Percentiles rank a stretch among this genome's conserved stretches.
Conservation (phyloP, 2,329 filamentous ascomycete species). For the Chalaropsis ovoidea region DNA sequence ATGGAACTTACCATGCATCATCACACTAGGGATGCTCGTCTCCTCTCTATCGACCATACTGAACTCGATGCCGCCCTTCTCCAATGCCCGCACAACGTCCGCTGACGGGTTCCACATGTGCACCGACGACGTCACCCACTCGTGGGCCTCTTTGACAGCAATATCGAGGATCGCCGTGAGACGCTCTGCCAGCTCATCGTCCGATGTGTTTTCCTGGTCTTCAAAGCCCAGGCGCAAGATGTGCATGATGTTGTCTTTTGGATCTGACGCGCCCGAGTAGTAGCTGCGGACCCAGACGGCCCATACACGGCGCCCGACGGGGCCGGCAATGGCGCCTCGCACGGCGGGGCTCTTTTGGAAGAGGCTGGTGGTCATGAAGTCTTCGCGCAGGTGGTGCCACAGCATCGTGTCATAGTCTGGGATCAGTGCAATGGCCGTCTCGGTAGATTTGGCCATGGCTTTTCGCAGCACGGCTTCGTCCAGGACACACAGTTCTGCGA, state of each 20-base stretch:
- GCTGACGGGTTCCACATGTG: constrained; percentile 75
- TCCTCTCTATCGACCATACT: constrained; percentile 47
- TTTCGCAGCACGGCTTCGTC: constrained; percentile 55
- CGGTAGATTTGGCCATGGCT: constrained; percentile 39
- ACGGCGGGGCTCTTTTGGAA: constrained; percentile 45
- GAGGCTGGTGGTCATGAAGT: constrained; percentile 60
- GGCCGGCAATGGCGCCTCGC: constrained; percentile 58
- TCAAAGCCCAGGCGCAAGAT: constrained; percentile 61
- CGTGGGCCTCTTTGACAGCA: constrained; percentile 59
- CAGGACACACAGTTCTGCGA: constrained; percentile 50
- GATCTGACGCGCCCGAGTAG: constrained; percentile 41
- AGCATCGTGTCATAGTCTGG: constrained; percentile 58
- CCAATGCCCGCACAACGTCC: constrained; percentile 40
- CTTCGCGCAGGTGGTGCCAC: constrained; percentile 75
- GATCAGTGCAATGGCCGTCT: constrained; percentile 34
- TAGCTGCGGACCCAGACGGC: constrained; percentile 61
- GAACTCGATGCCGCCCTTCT: constrained; percentile 40
- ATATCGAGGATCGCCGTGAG: constrained; percentile 54
- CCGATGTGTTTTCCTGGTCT: constrained; percentile 36
- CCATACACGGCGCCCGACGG: constrained; percentile 49
- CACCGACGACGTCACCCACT: constrained; percentile 61
- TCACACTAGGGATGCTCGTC: constrained; percentile 60
- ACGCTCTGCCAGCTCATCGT: constrained; percentile 40
- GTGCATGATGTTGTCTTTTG: constrained; percentile 56
- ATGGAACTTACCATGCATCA: constrained; percentile 46